Evolutionary conservation across 2,329 filamentous ascomycete genomes (phyloP).

Genomic region (Aspergillus chevalieri): DNA sequence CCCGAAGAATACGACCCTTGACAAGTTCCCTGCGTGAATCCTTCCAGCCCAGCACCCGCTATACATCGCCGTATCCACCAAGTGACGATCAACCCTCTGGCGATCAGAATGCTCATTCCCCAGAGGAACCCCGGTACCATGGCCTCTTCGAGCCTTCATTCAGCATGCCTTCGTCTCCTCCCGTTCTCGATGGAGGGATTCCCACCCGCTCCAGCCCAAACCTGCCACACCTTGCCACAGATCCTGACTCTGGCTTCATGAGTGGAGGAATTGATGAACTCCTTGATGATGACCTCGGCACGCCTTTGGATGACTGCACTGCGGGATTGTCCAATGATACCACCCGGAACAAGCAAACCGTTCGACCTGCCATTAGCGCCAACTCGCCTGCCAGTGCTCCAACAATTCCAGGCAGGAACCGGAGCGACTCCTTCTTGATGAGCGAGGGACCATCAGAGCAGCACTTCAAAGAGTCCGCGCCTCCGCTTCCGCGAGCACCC

Average conservation of each 20-base stretch:
- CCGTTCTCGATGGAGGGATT: slow-evolving; percentile 60
- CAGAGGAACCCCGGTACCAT: slow-evolving; percentile 46
- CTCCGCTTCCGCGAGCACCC: slow-evolving; percentile 21
- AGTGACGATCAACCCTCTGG: slow-evolving; percentile 30
- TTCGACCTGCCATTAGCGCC: slow-evolving; percentile 18
- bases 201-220: slow-evolving; percentile 75
- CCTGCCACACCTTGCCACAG: slow-evolving; percentile 53
- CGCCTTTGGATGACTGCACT: slow-evolving; percentile 20
- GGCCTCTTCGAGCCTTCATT: slow-evolving; percentile 61
- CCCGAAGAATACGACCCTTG: slow-evolving; percentile 26
- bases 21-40: slow-evolving; percentile 60
- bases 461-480: slow-evolving; percentile 13
- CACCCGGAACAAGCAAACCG: slow-evolving; percentile 15
- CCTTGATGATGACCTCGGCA: slow-evolving; percentile 53
- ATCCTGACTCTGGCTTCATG: slow-evolving; percentile 74
- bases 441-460: slow-evolving; percentile 16
- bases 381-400: slow-evolving; percentile 22
- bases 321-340: slow-evolving; percentile 13
- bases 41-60: slow-evolving; percentile 38
- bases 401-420: slow-evolving; percentile 11
- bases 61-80: slow-evolving; percentile 37
- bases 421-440: slow-evolving; percentile 14
- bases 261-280: slow-evolving; percentile 68
- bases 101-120: slow-evolving; percentile 45
- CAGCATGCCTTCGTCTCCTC: slow-evolving; percentile 85